These are phyloP conservation scores for Plasmodium adleri DNA, from an alignment of 169 alveolate species.

Conservation along the genomic window DNA sequence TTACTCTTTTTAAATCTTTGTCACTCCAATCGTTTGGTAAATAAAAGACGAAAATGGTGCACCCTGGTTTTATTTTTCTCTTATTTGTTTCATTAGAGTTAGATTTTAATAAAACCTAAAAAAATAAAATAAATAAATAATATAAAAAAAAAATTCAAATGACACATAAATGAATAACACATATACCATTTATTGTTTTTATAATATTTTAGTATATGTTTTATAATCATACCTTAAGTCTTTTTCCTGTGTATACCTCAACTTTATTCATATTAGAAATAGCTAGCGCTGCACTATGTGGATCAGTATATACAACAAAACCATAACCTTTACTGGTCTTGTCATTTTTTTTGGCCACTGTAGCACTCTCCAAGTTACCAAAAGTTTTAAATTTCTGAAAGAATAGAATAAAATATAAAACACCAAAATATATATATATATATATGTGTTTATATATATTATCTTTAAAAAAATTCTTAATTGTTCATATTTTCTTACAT, in stretches of 20 bases:
- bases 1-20: constrained; percentile 70
- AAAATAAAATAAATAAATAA: neutral
- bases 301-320: constrained; percentile 90
- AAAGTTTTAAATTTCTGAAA: constrained; percentile 60
- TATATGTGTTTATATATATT: neutral
- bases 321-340: constrained; percentile 89
- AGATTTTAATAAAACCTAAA: constrained; percentile 66
- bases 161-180: neutral
- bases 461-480: neutral
- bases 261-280: constrained; percentile 85
- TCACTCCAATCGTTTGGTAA: constrained; percentile 77
- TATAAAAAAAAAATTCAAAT: neutral
- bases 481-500: constrained; percentile 22
- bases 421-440: neutral
- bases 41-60: constrained; percentile 73
- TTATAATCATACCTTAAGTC: constrained; percentile 48
- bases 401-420: neutral
- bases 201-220: neutral
- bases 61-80: constrained; percentile 72
- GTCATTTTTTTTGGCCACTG: constrained; percentile 73
- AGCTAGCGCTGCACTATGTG: constrained; percentile 91
- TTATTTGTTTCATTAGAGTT: constrained; percentile 57
- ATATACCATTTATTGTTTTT: neutral
- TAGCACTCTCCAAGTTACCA: constrained; percentile 75
- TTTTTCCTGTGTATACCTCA: constrained; percentile 57